Percentiles rank a stretch among this genome's conserved stretches.
Conservation (phyloP, 352 stramenopile genomes). For the Pythium inflatum region DNA sequence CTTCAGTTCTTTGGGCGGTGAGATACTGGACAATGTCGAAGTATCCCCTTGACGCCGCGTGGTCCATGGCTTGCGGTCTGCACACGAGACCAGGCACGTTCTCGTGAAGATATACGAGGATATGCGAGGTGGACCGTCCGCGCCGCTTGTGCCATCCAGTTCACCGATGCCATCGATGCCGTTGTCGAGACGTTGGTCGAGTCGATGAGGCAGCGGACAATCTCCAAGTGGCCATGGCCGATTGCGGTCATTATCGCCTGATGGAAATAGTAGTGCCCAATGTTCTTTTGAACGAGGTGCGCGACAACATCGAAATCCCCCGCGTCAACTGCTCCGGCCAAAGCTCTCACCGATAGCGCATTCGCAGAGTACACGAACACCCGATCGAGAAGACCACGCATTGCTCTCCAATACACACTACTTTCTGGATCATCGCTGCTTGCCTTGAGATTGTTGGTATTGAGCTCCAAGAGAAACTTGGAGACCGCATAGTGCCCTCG, state of each 20-base stretch:
- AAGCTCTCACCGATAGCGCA: too few relatives aligned
- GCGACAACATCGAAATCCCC: not conserved
- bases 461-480: too few relatives aligned
- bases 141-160: not conserved
- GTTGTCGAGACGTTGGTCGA: too few relatives aligned
- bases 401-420: too few relatives aligned
- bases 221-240: not conserved
- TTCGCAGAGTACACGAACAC: too few relatives aligned
- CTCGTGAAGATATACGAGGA: constrained; percentile 17
- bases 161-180: too few relatives aligned
- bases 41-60: constrained; percentile 35
- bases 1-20: constrained; percentile 42
- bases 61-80: not conserved
- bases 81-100: not conserved
- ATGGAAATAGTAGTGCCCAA: not conserved
- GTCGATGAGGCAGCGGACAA: not conserved
- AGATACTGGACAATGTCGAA: constrained; percentile 40
- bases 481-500: too few relatives aligned
- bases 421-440: too few relatives aligned
- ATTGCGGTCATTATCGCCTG: not conserved
- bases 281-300: not conserved
- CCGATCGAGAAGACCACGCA: not conserved
- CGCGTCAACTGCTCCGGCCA: too few relatives aligned
- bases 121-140: not conserved
- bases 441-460: too few relatives aligned